phyloP scores from a whole-genome alignment of 176 grass and related monocot genomes.

The Urochloa ruziziensis region DNA sequence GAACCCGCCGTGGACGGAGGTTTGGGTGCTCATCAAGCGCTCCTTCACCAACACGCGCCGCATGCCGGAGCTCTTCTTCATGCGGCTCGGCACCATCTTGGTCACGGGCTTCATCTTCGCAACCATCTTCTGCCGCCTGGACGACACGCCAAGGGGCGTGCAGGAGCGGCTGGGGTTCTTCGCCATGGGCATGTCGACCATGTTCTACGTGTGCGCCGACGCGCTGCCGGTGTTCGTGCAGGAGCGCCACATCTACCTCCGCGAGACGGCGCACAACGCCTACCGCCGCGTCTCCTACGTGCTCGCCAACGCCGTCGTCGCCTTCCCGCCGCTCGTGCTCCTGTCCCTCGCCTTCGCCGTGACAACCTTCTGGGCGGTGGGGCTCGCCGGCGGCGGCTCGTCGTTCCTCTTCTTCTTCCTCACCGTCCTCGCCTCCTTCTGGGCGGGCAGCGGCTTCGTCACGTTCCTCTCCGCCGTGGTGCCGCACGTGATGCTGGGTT shows the following conservation, averaged over 20 bases:
- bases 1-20: conserved; percentile 63
- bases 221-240: conserved; percentile 87
- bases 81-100: conserved; percentile 68
- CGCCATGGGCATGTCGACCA: conserved; percentile 86
- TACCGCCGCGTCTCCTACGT: conserved; percentile 77
- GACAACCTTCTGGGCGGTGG: conserved; percentile 80
- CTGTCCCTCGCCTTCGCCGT: conserved; percentile 58
- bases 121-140: conserved; percentile 82
- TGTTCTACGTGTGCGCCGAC: conserved; percentile 93
- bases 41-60: conserved; percentile 83
- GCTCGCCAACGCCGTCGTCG: conserved; percentile 55
- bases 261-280: conserved; percentile 84
- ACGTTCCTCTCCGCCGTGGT: conserved; percentile 83
- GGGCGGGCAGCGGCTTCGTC: conserved; percentile 80
- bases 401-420: conserved; percentile 66
- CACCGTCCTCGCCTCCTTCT: conserved; percentile 67
- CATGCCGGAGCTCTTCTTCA: conserved; percentile 79
- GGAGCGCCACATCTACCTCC: conserved; percentile 84
- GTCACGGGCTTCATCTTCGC: conserved; percentile 76
- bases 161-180: conserved; percentile 82
- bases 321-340: conserved; percentile 69
- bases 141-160: conserved; percentile 71
- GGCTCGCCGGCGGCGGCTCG: conserved; percentile 53
- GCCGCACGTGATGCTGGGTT: conserved; percentile 78
- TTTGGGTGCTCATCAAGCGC: conserved; percentile 63